phyloP scores from a whole-genome alignment of 2,329 filamentous ascomycete genomes.

The Neofusicoccum laricinum region DNA sequence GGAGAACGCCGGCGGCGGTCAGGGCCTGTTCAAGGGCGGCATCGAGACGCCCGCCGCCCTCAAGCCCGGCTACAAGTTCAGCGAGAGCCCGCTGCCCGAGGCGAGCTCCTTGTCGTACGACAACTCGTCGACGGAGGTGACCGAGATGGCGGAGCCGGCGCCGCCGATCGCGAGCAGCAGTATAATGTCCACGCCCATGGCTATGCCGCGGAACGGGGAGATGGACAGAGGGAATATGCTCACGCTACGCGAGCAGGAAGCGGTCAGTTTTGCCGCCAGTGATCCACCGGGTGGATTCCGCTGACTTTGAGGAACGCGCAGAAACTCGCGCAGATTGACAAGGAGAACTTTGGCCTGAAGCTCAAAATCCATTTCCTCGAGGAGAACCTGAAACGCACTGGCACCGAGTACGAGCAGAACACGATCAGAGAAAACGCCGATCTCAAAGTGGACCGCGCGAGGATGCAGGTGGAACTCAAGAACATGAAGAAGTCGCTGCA shows the following conservation, averaged over 20 bases:
- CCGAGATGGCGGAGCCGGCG: constrained; percentile 57
- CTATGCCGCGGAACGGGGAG: constrained; percentile 63
- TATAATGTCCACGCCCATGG: constrained; percentile 73
- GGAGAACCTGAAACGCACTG: constrained; percentile 80
- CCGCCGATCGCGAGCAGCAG: constrained; percentile 78
- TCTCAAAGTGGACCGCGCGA: constrained; percentile 87
- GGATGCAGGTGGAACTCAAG: constrained; percentile 82
- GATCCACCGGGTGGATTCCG: constrained; percentile 11
- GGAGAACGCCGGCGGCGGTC: constrained; percentile 30
- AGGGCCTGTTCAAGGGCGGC: constrained; percentile 19
- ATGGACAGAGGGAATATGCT: constrained; percentile 85
- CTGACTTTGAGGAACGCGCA: constrained; percentile 24
- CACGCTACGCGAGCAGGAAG: constrained; percentile 90
- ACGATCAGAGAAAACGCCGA: constrained; percentile 94
- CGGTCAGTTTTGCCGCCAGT: constrained; percentile 50
- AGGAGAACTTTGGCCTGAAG: constrained; percentile 97
- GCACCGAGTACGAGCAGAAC: constrained; percentile 83
- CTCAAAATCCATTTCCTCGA: constrained; percentile 97
- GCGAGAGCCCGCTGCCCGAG: constrained; percentile 73
- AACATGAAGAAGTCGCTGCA: constrained; percentile 81
- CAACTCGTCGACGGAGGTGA: constrained; percentile 33
- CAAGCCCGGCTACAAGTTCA: constrained; percentile 61
- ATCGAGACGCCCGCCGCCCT: constrained; percentile 67
- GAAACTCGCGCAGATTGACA: constrained; percentile 90
- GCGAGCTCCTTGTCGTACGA: constrained; percentile 64